Conservation (phyloP, 2,329 filamentous ascomycete species). For the Sclerotinia spermophila region DNA sequence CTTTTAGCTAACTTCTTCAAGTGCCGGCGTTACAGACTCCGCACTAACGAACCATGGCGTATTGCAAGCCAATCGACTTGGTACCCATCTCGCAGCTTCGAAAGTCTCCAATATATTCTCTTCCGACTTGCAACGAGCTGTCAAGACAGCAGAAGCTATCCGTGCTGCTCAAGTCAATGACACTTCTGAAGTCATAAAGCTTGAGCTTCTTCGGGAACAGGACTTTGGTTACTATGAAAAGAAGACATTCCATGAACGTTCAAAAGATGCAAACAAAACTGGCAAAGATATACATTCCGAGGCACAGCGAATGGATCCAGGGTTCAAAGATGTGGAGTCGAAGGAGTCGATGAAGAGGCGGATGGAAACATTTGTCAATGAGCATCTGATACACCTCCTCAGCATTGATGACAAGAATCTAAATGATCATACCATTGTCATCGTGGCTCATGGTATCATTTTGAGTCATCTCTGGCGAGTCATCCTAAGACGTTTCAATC, state of each 20-base stretch:
- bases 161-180: slow-evolving; percentile 57
- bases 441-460: slow-evolving; percentile 83
- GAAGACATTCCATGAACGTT: slow-evolving; percentile 49
- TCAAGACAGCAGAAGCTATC: slow-evolving; percentile 66
- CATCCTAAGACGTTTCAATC: slow-evolving; percentile 53
- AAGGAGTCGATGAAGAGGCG: slow-evolving; percentile 62
- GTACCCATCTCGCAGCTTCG: slow-evolving; percentile 59
- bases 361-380: slow-evolving; percentile 62
- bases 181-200: slow-evolving; percentile 23
- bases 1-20: slow-evolving; percentile 37
- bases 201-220: slow-evolving; percentile 61
- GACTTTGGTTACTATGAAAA: slow-evolving; percentile 72
- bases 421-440: slow-evolving; percentile 48
- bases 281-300: slow-evolving; percentile 41
- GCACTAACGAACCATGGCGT: slow-evolving; percentile 76
- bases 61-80: slow-evolving; percentile 72
- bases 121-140: slow-evolving; percentile 73
- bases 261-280: slow-evolving; percentile 33
- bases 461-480: slow-evolving; percentile 65
- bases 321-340: slow-evolving; percentile 60
- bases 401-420: slow-evolving; percentile 25
- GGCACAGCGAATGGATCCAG: slow-evolving; percentile 41
- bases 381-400: slow-evolving; percentile 57
- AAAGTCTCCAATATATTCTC: slow-evolving; percentile 69
- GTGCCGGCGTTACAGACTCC: slow-evolving; percentile 78